A percentile compares a stretch with the other conserved stretches of the same genome.
Conservation (phyloP, 1,284 basidiomycete species). For the Ceratobasidium sp. region DNA sequence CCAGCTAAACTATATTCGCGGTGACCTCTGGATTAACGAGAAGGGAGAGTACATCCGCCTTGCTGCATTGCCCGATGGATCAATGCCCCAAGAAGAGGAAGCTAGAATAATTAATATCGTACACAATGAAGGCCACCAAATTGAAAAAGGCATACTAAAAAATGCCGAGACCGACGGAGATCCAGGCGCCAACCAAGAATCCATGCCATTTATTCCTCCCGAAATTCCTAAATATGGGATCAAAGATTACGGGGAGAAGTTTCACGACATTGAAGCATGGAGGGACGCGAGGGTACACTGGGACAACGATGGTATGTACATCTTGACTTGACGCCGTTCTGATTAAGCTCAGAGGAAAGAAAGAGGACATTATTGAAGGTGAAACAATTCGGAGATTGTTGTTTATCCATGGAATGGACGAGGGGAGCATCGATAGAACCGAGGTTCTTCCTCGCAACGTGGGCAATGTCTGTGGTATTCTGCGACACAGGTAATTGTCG, state of each 20-base stretch:
- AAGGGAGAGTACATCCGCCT: neutral
- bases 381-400: conserved; percentile 7
- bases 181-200: neutral
- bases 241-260: neutral
- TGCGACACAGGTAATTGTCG: conserved; percentile 4
- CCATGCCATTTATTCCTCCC: conserved; percentile 16
- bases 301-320: conserved; percentile 17
- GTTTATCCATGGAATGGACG: neutral
- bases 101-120: no score
- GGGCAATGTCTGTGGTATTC: neutral
- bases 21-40: conserved; percentile 12
- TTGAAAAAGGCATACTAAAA: neutral
- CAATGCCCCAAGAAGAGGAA: neutral
- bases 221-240: neutral
- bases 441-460: conserved; percentile 5
- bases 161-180: neutral
- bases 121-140: no score
- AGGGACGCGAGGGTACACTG: neutral
- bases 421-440: neutral
- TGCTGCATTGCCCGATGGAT: neutral
- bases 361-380: conserved; percentile 22
- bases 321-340: neutral
- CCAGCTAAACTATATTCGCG: conserved; percentile 11
- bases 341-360: neutral
- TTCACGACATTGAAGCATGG: conserved; percentile 21